Percentiles rank a stretch among this genome's conserved stretches.
These are phyloP conservation scores for Phellopilus nigrolimitatus DNA, from an alignment of 1,284 basidiomycete genomes.

Conservation along the genomic window DNA sequence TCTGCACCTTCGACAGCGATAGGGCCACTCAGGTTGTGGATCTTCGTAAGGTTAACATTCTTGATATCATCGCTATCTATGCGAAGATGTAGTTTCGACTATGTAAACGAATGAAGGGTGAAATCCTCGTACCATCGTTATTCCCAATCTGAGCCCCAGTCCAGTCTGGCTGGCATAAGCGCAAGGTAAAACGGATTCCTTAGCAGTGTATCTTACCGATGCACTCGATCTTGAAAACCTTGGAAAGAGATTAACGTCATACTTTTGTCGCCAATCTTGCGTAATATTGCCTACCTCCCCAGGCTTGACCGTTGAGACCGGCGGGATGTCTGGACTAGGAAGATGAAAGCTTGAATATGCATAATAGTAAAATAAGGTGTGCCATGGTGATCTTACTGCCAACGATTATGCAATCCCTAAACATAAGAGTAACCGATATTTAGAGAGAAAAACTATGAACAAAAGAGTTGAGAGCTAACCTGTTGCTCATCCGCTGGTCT, in stretches of 20 bases:
- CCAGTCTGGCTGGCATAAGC: constrained; percentile 45
- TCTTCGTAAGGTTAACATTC: constrained; percentile 57
- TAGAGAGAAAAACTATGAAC: not conserved
- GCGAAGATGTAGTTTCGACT: not conserved
- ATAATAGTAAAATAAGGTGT: not conserved
- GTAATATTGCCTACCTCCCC: constrained; percentile 43
- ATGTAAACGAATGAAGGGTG: not conserved
- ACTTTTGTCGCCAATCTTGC: constrained; percentile 16
- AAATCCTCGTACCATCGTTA: constrained; percentile 53
- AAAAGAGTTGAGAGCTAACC: constrained; percentile 30
- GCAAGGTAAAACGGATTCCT: not conserved
- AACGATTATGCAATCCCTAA: constrained; percentile 65
- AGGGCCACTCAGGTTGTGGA: constrained; percentile 74
- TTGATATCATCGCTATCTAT: constrained; percentile 64
- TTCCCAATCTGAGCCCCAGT: constrained; percentile 74
- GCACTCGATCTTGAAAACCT: constrained; percentile 74
- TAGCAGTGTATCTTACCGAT: constrained; percentile 42
- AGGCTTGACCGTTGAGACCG: constrained; percentile 58
- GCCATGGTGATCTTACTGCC: constrained; percentile 50
- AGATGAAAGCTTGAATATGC: not conserved
- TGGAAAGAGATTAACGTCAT: not conserved
- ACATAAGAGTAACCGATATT: constrained; percentile 5
- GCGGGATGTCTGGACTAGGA: constrained; percentile 62
- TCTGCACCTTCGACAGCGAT: constrained; percentile 71
- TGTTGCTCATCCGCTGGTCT: constrained; percentile 63